Conservation (phyloP, 345 rosid genomes). For the Trapa bicornis region DNA sequence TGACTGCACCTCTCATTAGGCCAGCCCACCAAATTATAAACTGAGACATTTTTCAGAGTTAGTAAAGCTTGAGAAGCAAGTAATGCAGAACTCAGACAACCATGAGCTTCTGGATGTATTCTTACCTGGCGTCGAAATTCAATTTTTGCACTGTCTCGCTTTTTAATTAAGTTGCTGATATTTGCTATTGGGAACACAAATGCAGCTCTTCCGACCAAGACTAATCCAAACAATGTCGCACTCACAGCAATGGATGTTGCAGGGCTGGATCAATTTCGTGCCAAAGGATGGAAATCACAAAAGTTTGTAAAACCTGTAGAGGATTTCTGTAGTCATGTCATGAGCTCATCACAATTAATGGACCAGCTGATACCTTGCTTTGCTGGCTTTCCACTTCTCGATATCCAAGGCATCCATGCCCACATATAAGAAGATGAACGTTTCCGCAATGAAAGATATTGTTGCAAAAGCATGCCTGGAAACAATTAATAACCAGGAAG, state of each 20-base stretch:
- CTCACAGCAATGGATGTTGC: conserved; percentile 41
- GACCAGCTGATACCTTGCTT: conserved; percentile 22
- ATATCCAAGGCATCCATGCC: conserved; percentile 62
- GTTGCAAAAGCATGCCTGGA: conserved; percentile 70
- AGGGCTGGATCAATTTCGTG: conserved; percentile 11
- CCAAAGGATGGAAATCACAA: not conserved
- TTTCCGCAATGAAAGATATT: conserved; percentile 60
- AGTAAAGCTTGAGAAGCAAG: not conserved
- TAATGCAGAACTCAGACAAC: not conserved
- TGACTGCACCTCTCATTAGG: conserved; percentile 68
- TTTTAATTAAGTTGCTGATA: conserved; percentile 26
- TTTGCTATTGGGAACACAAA: conserved; percentile 50
- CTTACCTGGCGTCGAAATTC: conserved; percentile 43
- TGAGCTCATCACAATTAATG: not conserved
- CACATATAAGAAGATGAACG: conserved; percentile 54
- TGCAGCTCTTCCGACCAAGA: conserved; percentile 52
- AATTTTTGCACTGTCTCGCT: conserved; percentile 19
- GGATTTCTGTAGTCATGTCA: not conserved
- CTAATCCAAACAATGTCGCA: conserved; percentile 32
- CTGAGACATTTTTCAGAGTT: conserved; percentile 20
- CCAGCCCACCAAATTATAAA: conserved; percentile 80
- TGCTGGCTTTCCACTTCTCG: conserved; percentile 45
- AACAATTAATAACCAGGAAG: conserved; percentile 10
- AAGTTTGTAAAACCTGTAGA: not conserved
- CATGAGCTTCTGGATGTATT: conserved; percentile 2